Conservation (phyloP, 2,329 filamentous ascomycete genomes). For the Fusarium transvaalense region DNA sequence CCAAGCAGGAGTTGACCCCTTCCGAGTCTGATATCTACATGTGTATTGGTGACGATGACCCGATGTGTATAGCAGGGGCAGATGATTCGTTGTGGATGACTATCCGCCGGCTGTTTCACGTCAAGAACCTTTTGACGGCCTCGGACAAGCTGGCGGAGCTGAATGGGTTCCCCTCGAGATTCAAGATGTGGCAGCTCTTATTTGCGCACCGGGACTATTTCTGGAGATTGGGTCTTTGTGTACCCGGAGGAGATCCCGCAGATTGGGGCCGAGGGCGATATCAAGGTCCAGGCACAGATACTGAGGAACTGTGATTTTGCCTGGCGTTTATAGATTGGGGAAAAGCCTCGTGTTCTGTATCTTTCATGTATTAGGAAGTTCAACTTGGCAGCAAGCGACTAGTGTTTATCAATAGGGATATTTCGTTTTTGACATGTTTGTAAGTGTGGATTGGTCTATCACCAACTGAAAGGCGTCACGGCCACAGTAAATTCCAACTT, state of each 20-base stretch:
- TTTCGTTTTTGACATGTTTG: background rate
- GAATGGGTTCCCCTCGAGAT: slow-evolving; percentile 67
- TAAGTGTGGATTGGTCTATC: background rate
- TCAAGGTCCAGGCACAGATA: slow-evolving; percentile 54
- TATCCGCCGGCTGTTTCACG: slow-evolving; percentile 45
- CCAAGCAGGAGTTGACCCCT: slow-evolving; percentile 77
- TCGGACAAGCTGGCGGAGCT: slow-evolving; percentile 37
- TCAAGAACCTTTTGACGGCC: slow-evolving; percentile 43
- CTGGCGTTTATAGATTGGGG: slow-evolving; percentile 2
- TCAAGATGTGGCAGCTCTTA: slow-evolving; percentile 91
- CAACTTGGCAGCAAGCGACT: background rate
- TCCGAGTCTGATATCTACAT: slow-evolving; percentile 74
- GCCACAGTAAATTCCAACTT: background rate
- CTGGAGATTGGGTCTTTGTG: slow-evolving; percentile 89
- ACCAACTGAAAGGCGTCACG: background rate
- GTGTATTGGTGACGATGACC: slow-evolving; percentile 80
- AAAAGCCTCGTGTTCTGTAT: slow-evolving; percentile 17
- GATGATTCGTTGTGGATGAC: slow-evolving; percentile 54
- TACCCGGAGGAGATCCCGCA: slow-evolving; percentile 80
- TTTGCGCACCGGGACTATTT: slow-evolving; percentile 98
- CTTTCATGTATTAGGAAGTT: slow-evolving; percentile 1
- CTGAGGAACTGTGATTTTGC: slow-evolving; percentile 54
- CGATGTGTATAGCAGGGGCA: slow-evolving; percentile 75
- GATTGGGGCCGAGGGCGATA: slow-evolving; percentile 72
- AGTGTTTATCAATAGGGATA: background rate